phyloP scores from a whole-genome alignment of 495 filamentous ascomycete genomes.

The Cetradonia linearis region DNA sequence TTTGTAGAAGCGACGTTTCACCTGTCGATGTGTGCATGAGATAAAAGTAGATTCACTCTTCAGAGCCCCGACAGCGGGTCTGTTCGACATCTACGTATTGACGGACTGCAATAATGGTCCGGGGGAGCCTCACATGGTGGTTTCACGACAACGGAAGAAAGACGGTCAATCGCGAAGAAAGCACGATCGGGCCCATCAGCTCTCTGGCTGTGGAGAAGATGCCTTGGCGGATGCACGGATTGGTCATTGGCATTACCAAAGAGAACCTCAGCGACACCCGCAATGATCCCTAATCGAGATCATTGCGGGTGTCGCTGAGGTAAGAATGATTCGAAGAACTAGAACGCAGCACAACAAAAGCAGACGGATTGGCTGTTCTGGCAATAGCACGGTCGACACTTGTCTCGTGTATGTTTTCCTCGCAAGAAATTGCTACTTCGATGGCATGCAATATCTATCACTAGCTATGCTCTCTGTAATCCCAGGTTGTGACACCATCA shows the following conservation, averaged over 20 bases:
- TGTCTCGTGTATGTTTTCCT: too few relatives aligned
- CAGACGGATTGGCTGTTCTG: too few relatives aligned
- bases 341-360: not conserved
- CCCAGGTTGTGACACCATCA: not conserved
- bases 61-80: not conserved
- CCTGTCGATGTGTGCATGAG: not conserved
- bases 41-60: not conserved
- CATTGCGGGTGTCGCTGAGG: not conserved
- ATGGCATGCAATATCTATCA: conserved; percentile 9
- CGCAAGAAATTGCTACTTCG: not conserved
- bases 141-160: not conserved
- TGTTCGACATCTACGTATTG: not conserved
- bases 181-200: not conserved
- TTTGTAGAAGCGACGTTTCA: conserved; percentile 9
- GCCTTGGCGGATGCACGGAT: not conserved
- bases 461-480: conserved; percentile 3
- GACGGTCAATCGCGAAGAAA: not conserved
- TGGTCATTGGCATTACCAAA: not conserved
- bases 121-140: not conserved
- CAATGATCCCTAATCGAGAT: not conserved
- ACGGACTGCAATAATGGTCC: not conserved
- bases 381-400: too few relatives aligned
- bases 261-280: not conserved
- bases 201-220: not conserved
- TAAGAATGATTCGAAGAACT: not conserved